Evolutionary conservation across 2,329 filamentous ascomycete species (phyloP), one percentile per base, ranked within the genome.

Genomic region (Gaeumannomyces tritici): DNA sequence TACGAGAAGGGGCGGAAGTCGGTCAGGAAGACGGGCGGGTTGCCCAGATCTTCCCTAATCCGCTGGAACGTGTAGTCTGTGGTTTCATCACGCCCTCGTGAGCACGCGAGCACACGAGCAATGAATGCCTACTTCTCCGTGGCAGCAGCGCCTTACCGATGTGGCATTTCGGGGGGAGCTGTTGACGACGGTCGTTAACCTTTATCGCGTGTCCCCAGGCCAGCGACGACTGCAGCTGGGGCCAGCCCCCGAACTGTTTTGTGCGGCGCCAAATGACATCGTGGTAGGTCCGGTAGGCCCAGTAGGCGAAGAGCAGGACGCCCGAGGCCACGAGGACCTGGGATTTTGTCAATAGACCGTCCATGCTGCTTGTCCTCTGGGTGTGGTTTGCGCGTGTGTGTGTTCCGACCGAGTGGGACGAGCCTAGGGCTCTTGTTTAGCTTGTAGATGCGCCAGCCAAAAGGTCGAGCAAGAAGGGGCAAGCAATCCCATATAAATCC

Each of bases 1-100:
- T 63, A 68, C 21, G 61, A 65, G n/a, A 73, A 55, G 2, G 76
- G 75, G 15, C 75, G 70, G 6, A 74, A 63, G 56, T 77, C 75
- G 15, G 75, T 26, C 0, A 75, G 60, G 61, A 75, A 66, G 26
- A 75, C 35, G 1, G 73, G 68, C 6, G 75, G 75, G 11, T 69
- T 70, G 0, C 71, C 73, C 12, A 73, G 61, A 0, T 65, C 63
- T 33, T 72, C 64, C n/a, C 64, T 62, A 65, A 77, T 74, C 24
- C 66, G 64, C 3, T 55, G 55, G 8, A 72, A 67, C 6, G 69
- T 57, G 8, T 65, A 56, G 56, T 74, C 70, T 68, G 35, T 24
- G 1, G n/a, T 47, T 64, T 47, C 63, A 42, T 62, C 31, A 31
- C 42, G 55, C 33, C n/a, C 33, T n/a, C 8, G 4, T n/a, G 21